Base-by-base conservation (phyloP, 2,329 filamentous ascomycete species). In the Tolypocladium tundrense region DNA sequence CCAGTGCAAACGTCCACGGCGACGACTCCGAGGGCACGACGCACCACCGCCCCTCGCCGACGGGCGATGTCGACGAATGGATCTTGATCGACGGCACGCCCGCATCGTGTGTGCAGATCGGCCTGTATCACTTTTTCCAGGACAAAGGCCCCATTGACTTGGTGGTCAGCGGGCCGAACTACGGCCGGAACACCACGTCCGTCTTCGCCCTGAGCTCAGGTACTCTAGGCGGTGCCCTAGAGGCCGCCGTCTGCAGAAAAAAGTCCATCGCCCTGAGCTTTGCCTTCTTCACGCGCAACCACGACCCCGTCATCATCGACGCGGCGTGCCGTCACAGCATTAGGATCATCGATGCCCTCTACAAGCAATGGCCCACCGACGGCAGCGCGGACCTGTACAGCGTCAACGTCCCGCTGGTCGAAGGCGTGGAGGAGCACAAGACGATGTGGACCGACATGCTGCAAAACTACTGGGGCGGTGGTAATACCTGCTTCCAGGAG, bases 391-490 rank as follows among this genome's bases (percentile, higher is more conserved):
- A 96, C 68, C 75, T 97, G n/a, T 97, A 96, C 72, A 88, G 83
- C 53, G 86, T 97, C 64, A 97, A 97, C 68, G 88, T 97, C 10
- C 93, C 94, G 24, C 77, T 97, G 13, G 80, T 94, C 16, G 86
- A 89, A 60, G 87, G 85, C 8, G 84, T 97, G 1, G 87, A 87
- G 64, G 70, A 76, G 21, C 80, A 81, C 57, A 91, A 89, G 73
- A 85, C 92, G 4, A 67, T 94, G n/a, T 96, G 86, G 75, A 93
- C 94, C 2, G 77, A 84, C 60, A 88, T 97, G 81, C 75, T 97
- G 67, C 90, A 96, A 74, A 99, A 97, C 71, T 86, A 88, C 68
- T 99, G 94, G 94, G 79, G 78, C 24, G 79, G 81, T n/a, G 90
- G 88, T 4, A 89, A 88, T 31, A 52, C 31, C 58, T 96, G 91